These are phyloP conservation scores for Cordyceps javanica DNA, from an alignment of 2,329 filamentous ascomycete genomes.

Conservation along the genomic window DNA sequence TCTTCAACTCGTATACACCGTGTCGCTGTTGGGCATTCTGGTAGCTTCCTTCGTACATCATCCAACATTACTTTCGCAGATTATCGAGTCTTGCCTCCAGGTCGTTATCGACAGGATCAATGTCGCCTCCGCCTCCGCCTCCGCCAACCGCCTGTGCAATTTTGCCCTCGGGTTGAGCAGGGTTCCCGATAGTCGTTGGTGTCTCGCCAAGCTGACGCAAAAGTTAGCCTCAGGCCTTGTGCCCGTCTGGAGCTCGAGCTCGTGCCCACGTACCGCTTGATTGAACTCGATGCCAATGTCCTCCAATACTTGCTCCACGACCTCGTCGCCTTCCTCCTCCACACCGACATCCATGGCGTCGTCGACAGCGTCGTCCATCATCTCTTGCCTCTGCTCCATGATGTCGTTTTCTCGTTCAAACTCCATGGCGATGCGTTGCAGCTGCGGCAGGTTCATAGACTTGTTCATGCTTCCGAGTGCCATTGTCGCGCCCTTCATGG, in stretches of 20 bases:
- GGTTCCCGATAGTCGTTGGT: slow-evolving; percentile 73
- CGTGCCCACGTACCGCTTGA: slow-evolving; percentile 63
- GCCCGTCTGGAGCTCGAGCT: not conserved
- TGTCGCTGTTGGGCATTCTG: not conserved
- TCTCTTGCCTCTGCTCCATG: slow-evolving; percentile 97
- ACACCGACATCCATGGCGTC: slow-evolving; percentile 86
- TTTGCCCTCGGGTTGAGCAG: slow-evolving; percentile 63
- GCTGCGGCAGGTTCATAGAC: slow-evolving; percentile 91
- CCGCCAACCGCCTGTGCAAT: slow-evolving; percentile 83
- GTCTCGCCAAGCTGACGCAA: slow-evolving; percentile 75
- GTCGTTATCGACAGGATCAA: slow-evolving; percentile 75
- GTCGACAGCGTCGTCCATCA: slow-evolving; percentile 99
- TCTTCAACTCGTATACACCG: not conserved
- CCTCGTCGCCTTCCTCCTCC: slow-evolving; percentile 94
- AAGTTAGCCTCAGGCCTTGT: slow-evolving; percentile 25
- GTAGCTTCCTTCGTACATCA: not conserved
- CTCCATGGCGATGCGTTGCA: slow-evolving; percentile 97
- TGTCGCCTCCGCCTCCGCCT: slow-evolving; percentile 49
- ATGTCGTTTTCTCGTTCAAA: slow-evolving; percentile 99
- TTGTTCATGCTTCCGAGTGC: slow-evolving; percentile 95
- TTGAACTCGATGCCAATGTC: slow-evolving; percentile 94
- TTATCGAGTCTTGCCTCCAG: slow-evolving; percentile 91
- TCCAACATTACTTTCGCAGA: slow-evolving; percentile 51
- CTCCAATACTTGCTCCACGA: slow-evolving; percentile 92
- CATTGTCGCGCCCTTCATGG: slow-evolving; percentile 95